Evolutionary conservation across 306 rosid genomes (phyloP), one percentile per base, ranked within the genome.

Genomic region (Trifolium repens): DNA sequence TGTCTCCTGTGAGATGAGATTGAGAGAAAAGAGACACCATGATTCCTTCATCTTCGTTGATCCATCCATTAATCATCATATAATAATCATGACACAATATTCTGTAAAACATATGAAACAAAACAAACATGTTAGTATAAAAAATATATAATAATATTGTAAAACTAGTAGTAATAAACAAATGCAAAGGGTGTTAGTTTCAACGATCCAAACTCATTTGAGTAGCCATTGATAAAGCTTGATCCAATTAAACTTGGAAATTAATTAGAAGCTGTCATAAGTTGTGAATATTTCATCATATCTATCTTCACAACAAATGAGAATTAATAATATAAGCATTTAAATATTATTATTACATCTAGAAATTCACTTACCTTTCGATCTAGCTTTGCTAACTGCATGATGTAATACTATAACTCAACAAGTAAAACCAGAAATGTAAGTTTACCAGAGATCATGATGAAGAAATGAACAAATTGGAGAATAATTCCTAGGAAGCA

Each of bases 371-470:
- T 44, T 10, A 11, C 50, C 15, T 44, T 44, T 22, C 24, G 24
- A 22, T 22, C 24, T 22, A 22, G 24, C 24, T 22, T 22, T 22
- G 24, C 24, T 22, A 50, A 15, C 22, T 50, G 57, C 16, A 4
- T 13, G 35, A 46, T 46, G n/a, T 0, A 13, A 46, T 44, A 17
- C 19, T 17, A 44, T 10, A 44, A 46, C n/a, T 46, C 52, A 46
- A 46, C 2, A 46, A 13, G 32, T 19, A 17, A 5, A 30, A 40
- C 14, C 55, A 15, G 16, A 24, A 10, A 69, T 7, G 7, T 50
- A 43, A 26, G 27, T 11, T 77, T 81, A 80, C 87, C 82, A 34
- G 30, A 32, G 52, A 46, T 39, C 9, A 39, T 5, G 73, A 5
- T 27, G 71, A 58, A 8, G 42, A 47, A 19, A 17, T 34, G 2